Conservation (phyloP, 768 basidiomycete genomes). For the Tylopilus plumbeoviolaceoides region DNA sequence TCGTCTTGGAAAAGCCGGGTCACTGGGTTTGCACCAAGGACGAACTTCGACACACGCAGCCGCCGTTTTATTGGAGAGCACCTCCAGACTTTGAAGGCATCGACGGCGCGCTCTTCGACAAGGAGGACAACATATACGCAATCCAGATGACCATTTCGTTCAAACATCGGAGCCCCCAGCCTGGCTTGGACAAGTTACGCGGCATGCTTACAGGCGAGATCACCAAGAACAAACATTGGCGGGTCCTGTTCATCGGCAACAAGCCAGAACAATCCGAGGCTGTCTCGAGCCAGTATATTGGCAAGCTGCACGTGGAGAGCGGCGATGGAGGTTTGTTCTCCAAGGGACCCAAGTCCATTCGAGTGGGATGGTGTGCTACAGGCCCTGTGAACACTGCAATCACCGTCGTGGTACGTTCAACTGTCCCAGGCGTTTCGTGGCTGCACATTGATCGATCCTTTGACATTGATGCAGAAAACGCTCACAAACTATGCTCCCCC, state of each 20-base stretch:
- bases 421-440: too few relatives aligned
- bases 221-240: neutral
- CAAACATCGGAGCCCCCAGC: neutral
- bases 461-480: neutral
- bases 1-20: neutral
- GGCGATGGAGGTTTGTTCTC: neutral
- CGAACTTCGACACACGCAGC: neutral
- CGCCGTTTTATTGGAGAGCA: constrained; percentile 2
- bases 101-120: neutral
- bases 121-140: neutral
- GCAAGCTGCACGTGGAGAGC: neutral
- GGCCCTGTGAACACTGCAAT: constrained; percentile 1
- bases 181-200: neutral
- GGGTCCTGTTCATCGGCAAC: constrained; percentile 3
- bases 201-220: neutral
- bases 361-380: constrained; percentile 1
- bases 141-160: constrained; percentile 1
- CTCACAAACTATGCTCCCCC: neutral
- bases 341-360: neutral
- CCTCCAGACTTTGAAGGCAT: neutral
- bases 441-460: neutral
- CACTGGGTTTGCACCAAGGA: neutral
- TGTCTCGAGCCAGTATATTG: neutral
- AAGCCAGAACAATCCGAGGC: neutral
- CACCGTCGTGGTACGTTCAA: neutral